Base-by-base conservation (phyloP, 2,329 filamentous ascomycete species). In the Chaetomiaceae sp. region DNA sequence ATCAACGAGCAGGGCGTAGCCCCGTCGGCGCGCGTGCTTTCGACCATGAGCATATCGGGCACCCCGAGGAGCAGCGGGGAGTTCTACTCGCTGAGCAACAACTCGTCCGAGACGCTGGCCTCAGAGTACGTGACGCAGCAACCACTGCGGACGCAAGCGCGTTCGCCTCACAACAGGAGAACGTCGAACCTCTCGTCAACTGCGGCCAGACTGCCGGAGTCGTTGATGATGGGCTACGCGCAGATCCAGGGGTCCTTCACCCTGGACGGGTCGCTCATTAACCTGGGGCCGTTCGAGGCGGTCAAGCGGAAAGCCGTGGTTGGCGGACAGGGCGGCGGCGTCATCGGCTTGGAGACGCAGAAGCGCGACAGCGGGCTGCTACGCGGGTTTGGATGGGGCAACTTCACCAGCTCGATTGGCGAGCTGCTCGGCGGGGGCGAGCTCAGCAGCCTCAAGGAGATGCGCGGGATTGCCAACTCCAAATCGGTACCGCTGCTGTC, bases 181-280 rank as follows among this genome's bases (percentile, higher is more conserved):
- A 68, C 66, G 50, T 73, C 76, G 22, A 68, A 65, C 42, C 59
- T 74, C 59, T 64, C 50, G 65, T 64, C 48, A 51, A 68, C 69
- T 38, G 62, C 71, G 33, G 72, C 67, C 54, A 68, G 57, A 38
- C 63, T 72, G 32, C 81, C 87, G 1, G 90, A 97, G 62, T 83
- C 84, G 1, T 69, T 98, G 44, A 94, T 98, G 81, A 98, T 98
- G 93, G 93, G 90, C 0, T 98, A 95, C 66, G 91, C 88, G 3
- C 93, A 98, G 58, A 80, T 97, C 2, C 86, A 88, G 65, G 93
- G 93, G 4, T 90, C 87, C 0, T 98, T 98, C 58, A 88, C 83
- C 0, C 69, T 98, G 6, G 93, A 98, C 61, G 89, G 89, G 0
- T 95, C 93, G 1, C 70, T 98, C 18, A 82, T 98, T 49, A 91